These are phyloP conservation scores for Eimeria sp. DNA, from an alignment of 169 alveolate species.

Conservation along the genomic window DNA sequence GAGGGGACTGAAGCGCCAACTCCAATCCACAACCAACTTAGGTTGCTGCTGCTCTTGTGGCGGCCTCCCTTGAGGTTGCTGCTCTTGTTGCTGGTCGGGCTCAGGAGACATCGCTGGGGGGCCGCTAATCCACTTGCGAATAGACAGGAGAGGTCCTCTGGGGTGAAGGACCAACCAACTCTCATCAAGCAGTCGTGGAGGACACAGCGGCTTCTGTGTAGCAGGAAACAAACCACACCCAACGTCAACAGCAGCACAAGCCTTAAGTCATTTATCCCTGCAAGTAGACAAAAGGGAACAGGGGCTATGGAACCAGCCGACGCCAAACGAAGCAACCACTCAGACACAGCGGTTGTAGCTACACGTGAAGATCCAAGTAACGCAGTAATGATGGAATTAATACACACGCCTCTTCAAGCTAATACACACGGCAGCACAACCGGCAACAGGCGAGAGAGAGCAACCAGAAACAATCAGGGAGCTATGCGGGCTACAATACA, in stretches of 20 bases:
- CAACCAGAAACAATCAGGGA: background rate
- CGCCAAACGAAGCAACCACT: background rate
- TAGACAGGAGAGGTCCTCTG: conserved; percentile 4
- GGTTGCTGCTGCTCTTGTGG: conserved; percentile 11
- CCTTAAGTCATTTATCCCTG: too few relatives aligned
- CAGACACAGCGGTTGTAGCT: background rate
- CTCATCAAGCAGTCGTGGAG: background rate
- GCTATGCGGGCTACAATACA: background rate
- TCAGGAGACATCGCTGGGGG: background rate
- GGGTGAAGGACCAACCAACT: conserved; percentile 41
- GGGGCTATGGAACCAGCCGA: background rate
- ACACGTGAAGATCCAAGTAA: background rate
- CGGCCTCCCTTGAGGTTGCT: conserved; percentile 21
- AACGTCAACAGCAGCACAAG: background rate
- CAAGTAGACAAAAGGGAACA: background rate
- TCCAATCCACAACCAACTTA: conserved; percentile 21
- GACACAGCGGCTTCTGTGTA: conserved; percentile 50
- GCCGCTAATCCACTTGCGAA: conserved; percentile 31
- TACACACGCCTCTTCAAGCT: background rate
- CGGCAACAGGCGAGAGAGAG: background rate
- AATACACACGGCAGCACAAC: background rate
- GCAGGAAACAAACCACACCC: background rate
- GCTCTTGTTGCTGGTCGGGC: background rate
- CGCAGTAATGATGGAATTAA: background rate
- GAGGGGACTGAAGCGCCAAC: conserved; percentile 23